Conservation (phyloP, 768 basidiomycete species). For the Naematelia aurantialba region DNA sequence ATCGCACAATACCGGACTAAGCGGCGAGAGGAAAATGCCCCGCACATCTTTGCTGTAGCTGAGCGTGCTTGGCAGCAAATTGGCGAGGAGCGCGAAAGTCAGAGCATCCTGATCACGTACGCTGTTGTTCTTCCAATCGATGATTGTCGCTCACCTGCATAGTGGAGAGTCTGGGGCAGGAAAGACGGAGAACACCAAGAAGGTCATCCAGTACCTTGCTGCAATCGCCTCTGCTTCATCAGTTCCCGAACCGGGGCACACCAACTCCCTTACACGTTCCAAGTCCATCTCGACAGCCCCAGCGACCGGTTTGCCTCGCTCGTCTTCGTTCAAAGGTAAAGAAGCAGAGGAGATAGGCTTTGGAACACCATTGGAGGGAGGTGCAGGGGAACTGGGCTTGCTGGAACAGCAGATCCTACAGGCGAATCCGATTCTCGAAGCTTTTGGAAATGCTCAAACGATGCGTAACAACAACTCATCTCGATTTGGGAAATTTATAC, state of each 20-base stretch:
- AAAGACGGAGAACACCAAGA: conserved; percentile 96
- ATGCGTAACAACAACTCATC: conserved; percentile 98
- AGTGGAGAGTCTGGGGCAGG: conserved; percentile 99
- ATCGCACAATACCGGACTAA: conserved; percentile 67
- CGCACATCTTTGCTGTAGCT: conserved; percentile 95
- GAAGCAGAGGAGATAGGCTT: conserved; percentile 36
- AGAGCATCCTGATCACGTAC: conserved; percentile 96
- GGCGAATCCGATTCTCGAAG: conserved; percentile 94
- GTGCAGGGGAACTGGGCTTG: conserved; percentile 59
- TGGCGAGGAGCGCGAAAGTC: conserved; percentile 94
- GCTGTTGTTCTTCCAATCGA: conserved; percentile 49
- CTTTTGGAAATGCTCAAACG: conserved; percentile 98
- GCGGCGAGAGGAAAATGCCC: conserved; percentile 81
- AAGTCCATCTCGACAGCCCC: conserved; percentile 32
- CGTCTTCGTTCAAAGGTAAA: conserved; percentile 61
- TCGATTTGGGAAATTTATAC: conserved; percentile 91
- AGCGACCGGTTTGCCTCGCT: conserved; percentile 64
- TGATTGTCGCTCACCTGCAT: conserved; percentile 5
- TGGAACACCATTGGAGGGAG: conserved; percentile 5
- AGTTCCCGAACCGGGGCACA: conserved; percentile 59
- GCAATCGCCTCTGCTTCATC: conserved; percentile 65
- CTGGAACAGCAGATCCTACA: conserved; percentile 94
- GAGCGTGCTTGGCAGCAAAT: conserved; percentile 98
- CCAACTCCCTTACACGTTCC: conserved; percentile 59
- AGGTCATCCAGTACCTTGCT: conserved; percentile 97